phyloP scores from a whole-genome alignment of 176 grass and related monocot genomes.

The Eragrostis nindensis region DNA sequence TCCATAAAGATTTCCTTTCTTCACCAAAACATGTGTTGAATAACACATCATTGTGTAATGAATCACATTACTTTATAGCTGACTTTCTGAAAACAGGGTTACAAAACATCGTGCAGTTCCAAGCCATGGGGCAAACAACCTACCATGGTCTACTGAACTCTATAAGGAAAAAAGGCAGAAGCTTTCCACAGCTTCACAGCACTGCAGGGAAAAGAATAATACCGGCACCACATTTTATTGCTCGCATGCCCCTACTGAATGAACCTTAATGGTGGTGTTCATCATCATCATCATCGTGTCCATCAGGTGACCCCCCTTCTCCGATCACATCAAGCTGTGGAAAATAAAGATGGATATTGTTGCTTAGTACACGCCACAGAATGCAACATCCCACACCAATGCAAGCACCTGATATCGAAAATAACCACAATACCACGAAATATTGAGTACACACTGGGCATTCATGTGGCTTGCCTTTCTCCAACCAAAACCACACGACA shows the following conservation, averaged over 20 bases:
- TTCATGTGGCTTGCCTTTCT: slow-evolving; percentile 73
- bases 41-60: slow-evolving; percentile 5
- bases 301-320: slow-evolving; percentile 61
- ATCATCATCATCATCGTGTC: slow-evolving; percentile 54
- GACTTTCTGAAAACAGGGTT: neutral
- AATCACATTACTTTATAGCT: slow-evolving; percentile 33
- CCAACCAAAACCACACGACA: slow-evolving; percentile 84
- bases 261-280: slow-evolving; percentile 47
- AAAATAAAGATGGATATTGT: too few species aligned
- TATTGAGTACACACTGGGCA: slow-evolving; percentile 74
- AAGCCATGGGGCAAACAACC: neutral
- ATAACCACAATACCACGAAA: slow-evolving; percentile 55
- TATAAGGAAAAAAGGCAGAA: slow-evolving; percentile 24
- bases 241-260: neutral
- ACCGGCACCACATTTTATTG: slow-evolving; percentile 5
- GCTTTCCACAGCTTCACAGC: slow-evolving; percentile 11
- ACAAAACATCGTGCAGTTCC: neutral
- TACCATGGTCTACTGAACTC: slow-evolving; percentile 31
- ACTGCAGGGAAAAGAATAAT: neutral
- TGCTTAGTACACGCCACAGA: neutral
- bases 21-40: neutral
- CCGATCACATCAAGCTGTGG: slow-evolving; percentile 70
- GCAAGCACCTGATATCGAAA: neutral
- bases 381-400: neutral
- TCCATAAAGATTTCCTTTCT: neutral